Base-by-base conservation (phyloP, 768 basidiomycete genomes). In the Steccherinum ochraceum region DNA sequence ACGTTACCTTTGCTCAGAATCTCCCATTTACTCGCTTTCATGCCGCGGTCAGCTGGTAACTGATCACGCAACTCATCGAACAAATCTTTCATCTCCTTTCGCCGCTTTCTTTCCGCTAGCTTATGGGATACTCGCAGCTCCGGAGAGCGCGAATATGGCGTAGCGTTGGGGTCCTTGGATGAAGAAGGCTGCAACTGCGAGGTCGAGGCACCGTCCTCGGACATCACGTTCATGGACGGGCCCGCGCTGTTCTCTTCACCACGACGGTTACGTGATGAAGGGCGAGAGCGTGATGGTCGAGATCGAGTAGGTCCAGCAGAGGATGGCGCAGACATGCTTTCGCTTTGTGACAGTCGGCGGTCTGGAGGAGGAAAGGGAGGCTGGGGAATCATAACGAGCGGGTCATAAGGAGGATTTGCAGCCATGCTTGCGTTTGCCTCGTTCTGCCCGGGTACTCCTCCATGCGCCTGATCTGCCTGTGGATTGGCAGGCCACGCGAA, bases 1-100 rank as follows among this genome's bases (percentile, higher is more conserved):
- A 19, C 65, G 77, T 56, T 57, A 90, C 94, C 90, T 83, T 96
- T 95, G 69, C 86, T 94, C 26, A 99, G 70, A 54, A 97, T 97
- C 72, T 99, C 96, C 96, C 95, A 98, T 71, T 99, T 99, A 71
- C 90, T 93, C 18, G 92, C 88, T 64, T 98, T 98, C 84, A 93
- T 89, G 40, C 87, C 93, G 48, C 88, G 80, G 71, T 93, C 93
- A 47, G 86, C 86, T 1, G 96, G 96, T 21, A 99, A 72, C 61
- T 90, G 83, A 66, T 96, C 94, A 52, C 93, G 79, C 56, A 99
- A 71, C 66, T 99, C 96, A 59, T 99, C 96, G 63, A 98, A 98
- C 41, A 99, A 67, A 53, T 97, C 94, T 65, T 96, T 96, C 96
- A 99, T 99, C 71, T 99, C 96, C 69, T 95, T 97, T 68, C 96